These are phyloP conservation scores for Paspalum vaginatum DNA, from an alignment of 176 grass and related monocot genomes.

Conservation along the genomic window DNA sequence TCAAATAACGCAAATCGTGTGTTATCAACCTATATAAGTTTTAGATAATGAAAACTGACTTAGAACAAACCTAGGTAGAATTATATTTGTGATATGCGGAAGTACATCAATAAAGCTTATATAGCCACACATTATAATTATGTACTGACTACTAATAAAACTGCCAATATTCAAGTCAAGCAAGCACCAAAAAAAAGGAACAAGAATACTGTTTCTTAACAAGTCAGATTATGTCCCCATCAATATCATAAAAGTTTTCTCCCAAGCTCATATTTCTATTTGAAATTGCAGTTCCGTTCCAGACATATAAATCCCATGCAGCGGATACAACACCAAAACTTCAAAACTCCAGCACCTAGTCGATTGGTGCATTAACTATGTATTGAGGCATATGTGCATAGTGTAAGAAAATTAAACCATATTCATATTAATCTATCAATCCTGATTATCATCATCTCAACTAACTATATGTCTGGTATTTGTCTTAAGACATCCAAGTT, in stretches of 20 bases:
- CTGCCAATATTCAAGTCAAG: not conserved
- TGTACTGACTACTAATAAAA: not conserved
- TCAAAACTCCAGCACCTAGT: not conserved
- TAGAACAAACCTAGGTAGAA: not conserved
- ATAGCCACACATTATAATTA: not conserved
- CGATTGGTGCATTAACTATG: not conserved
- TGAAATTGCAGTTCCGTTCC: not conserved
- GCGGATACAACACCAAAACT: not conserved
- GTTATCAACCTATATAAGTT: not conserved
- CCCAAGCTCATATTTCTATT: not conserved
- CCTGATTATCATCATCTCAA: not conserved
- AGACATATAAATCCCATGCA: not conserved
- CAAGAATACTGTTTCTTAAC: not conserved
- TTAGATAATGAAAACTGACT: not conserved
- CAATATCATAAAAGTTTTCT: not conserved
- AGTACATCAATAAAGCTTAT: not conserved
- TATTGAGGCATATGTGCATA: not conserved
- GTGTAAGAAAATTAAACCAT: not conserved
- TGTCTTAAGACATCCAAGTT: not conserved
- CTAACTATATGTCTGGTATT: not conserved
- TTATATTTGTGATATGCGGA: not conserved
- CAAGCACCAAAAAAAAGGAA: conserved; percentile 5
- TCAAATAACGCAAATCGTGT: not conserved
- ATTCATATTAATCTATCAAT: not conserved
- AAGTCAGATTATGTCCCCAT: not conserved